These are phyloP conservation scores for Phaeotremella fagi DNA, from an alignment of 768 basidiomycete genomes.

Conservation along the genomic window DNA sequence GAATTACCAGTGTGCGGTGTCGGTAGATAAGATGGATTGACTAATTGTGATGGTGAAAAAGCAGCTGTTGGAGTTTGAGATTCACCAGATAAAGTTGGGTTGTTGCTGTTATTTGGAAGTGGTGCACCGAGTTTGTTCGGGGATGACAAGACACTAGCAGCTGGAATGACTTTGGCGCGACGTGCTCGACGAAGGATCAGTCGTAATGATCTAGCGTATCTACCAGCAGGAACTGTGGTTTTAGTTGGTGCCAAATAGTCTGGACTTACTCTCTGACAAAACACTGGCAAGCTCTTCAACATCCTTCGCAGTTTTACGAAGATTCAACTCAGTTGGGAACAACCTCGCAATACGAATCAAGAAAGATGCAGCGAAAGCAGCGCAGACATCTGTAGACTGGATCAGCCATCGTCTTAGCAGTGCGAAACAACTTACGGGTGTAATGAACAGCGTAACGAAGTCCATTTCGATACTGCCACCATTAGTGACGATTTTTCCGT, in stretches of 20 bases:
- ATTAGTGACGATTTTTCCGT: not conserved
- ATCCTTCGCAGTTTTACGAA: constrained; percentile 65
- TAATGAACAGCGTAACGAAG: constrained; percentile 66
- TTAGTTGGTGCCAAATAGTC: constrained; percentile 1
- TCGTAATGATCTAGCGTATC: constrained; percentile 84
- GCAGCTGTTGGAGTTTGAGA: not conserved
- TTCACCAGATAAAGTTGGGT: constrained; percentile 1
- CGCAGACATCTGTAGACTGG: constrained; percentile 76
- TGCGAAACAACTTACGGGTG: constrained; percentile 33
- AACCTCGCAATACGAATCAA: constrained; percentile 77
- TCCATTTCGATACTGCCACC: constrained; percentile 67
- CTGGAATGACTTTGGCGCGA: constrained; percentile 48
- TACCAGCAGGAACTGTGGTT: constrained; percentile 74
- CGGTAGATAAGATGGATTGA: constrained; percentile 27
- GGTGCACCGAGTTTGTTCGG: constrained; percentile 21
- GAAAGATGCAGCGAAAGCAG: constrained; percentile 88
- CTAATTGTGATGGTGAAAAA: constrained; percentile 38
- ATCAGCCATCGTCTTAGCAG: constrained; percentile 41
- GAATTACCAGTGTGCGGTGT: constrained; percentile 18
- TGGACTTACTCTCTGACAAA: constrained; percentile 67
- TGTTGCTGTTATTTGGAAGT: constrained; percentile 7
- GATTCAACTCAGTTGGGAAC: constrained; percentile 80
- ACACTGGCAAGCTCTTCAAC: constrained; percentile 72
- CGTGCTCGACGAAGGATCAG: constrained; percentile 68
- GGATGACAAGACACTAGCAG: constrained; percentile 38